Evolutionary conservation across 768 basidiomycete genomes (phyloP), one percentile per base, ranked within the genome.

Genomic region (Lactarius akahatsu): DNA sequence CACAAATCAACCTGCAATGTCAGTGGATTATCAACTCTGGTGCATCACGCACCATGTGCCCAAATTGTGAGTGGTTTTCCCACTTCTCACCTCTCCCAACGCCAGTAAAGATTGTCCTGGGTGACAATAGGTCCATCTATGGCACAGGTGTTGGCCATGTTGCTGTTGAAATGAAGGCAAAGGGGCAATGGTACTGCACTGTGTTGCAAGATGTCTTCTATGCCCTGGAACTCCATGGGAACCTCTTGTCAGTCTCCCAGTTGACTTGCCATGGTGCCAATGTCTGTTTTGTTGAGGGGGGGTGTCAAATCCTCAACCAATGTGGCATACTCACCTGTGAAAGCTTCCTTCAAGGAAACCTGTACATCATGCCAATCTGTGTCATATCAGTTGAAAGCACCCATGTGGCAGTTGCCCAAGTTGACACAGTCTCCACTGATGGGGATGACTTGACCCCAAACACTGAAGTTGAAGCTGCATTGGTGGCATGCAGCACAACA

Each of bases 171-270:
- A 32, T 58, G 16, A 26, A 32, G 28, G 26, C 10, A 23, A 41
- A 38, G 32, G 58, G 56, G 7, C 18, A 26, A 4, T 36, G 56
- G 13, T 56, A 65, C 16, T 23, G 23, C 1, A 15, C 52, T 67
- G 32, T 32, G 32, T 3, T 32, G 8, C 32, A 32, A 32, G 32
- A 32, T 3, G 8, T 32, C 32, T 3, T 62, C 62, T 59, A 71
- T 43, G 68, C 73, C 16, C 72, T 72, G 0, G 62, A 71, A 4
- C 70, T 73, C 32, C 45, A 70, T 10, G 63, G 68, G 16, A 73
- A 74, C 59, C 66, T 74, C 2, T 45, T 73, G 23, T 73, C 70
- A n/a, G 70, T 74, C 41, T 63, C 71, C 15, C 55, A 57, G 2
- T 62, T 73, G 26, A 43, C 64, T 2, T 9, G 30, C 2, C 55